Evolutionary conservation across 495 filamentous ascomycete genomes (phyloP).

Genomic region (Chaetomidium leptoderma): DNA sequence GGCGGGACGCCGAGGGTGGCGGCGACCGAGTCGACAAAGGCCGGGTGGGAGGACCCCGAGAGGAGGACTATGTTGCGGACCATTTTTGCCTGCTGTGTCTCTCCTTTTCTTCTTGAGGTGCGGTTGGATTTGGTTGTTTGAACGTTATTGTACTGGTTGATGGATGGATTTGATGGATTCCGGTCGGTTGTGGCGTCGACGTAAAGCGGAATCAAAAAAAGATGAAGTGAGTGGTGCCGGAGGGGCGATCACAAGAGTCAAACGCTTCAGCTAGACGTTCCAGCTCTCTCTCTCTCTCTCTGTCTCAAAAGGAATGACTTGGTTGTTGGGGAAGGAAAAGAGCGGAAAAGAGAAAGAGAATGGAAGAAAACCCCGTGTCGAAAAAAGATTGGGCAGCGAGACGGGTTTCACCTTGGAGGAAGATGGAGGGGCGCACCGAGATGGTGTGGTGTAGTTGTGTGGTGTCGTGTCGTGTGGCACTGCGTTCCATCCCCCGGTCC

Average conservation of each 20-base stretch:
- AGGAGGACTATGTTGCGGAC: conserved; percentile 92
- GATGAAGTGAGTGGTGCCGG: too few species aligned
- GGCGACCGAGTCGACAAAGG: conserved; percentile 80
- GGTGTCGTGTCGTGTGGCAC: not conserved
- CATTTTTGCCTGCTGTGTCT: not conserved
- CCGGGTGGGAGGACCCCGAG: conserved; percentile 86
- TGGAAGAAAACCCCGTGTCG: not conserved
- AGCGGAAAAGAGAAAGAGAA: not conserved
- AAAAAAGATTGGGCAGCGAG: not conserved
- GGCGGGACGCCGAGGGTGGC: conserved; percentile 78
- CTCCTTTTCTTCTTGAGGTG: not conserved
- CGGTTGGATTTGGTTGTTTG: not conserved
- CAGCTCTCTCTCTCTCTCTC: too few species aligned
- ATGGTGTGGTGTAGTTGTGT: not conserved
- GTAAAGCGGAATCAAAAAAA: too few species aligned
- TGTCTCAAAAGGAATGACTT: too few species aligned
- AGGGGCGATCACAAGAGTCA: too few species aligned
- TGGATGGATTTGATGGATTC: not conserved
- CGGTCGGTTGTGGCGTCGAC: not conserved
- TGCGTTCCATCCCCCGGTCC: not conserved
- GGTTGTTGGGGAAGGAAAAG: too few species aligned
- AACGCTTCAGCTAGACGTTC: too few species aligned
- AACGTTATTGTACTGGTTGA: not conserved
- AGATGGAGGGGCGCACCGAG: too few species aligned
- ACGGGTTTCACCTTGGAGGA: not conserved